These are phyloP conservation scores for Botrytis cinerea DNA, from an alignment of 2,329 filamentous ascomycete genomes.

Conservation along the genomic window DNA sequence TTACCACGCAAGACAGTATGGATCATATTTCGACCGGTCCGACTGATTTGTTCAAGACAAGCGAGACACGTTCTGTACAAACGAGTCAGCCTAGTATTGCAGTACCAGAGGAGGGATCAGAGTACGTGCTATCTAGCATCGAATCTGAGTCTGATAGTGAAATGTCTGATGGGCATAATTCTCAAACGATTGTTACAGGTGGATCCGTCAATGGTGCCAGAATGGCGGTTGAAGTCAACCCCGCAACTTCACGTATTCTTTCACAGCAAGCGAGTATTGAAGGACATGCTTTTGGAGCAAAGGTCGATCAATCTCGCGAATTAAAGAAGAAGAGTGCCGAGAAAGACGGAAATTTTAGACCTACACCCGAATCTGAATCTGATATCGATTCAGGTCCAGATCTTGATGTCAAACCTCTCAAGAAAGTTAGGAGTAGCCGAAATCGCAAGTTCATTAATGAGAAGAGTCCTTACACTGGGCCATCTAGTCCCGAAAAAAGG, in stretches of 20 bases:
- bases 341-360: conserved; percentile 33
- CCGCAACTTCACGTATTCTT: conserved; percentile 4
- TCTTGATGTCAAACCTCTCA: background rate
- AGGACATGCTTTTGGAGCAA: background rate
- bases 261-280: conserved; percentile 4
- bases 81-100: background rate
- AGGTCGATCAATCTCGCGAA: background rate
- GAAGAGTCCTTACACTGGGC: conserved; percentile 27
- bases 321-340: conserved; percentile 30
- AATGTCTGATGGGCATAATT: conserved; percentile 2
- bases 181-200: background rate
- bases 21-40: conserved; percentile 1
- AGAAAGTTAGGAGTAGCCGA: conserved; percentile 23
- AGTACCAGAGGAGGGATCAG: conserved; percentile 11
- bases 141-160: conserved; percentile 19
- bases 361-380: conserved; percentile 26
- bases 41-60: conserved; percentile 12
- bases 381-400: conserved; percentile 28
- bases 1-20: conserved; percentile 23
- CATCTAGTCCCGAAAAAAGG: conserved; percentile 16
- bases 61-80: background rate
- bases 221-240: conserved; percentile 12
- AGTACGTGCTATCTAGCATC: conserved; percentile 19
- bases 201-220: conserved; percentile 8
- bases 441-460: conserved; percentile 25